phyloP scores from a whole-genome alignment of 768 basidiomycete genomes.

The Phylloporus arenicola region DNA sequence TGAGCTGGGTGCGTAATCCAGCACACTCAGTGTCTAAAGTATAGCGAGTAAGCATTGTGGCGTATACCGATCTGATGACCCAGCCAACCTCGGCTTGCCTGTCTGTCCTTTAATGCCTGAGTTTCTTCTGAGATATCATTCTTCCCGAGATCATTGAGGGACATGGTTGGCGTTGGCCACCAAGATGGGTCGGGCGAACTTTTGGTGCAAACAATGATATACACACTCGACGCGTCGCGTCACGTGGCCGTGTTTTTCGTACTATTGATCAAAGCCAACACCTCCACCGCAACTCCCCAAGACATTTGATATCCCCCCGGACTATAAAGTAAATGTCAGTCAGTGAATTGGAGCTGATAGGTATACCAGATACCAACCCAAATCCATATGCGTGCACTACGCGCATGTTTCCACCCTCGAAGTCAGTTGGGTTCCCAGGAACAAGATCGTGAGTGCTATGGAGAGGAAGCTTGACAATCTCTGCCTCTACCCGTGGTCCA shows the following conservation, averaged over 20 bases:
- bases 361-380: slow-evolving; percentile 34
- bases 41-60: slow-evolving; percentile 4
- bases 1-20: slow-evolving; percentile 29
- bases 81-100: slow-evolving; percentile 34
- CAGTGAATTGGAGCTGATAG: neutral
- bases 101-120: slow-evolving; percentile 31
- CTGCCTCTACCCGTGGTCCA: slow-evolving; percentile 52
- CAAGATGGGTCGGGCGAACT: slow-evolving; percentile 10
- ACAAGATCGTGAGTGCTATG: slow-evolving; percentile 13
- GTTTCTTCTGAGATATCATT: slow-evolving; percentile 37
- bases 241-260: slow-evolving; percentile 28
- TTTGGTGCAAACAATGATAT: slow-evolving; percentile 23
- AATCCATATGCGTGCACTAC: slow-evolving; percentile 61
- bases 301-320: slow-evolving; percentile 36
- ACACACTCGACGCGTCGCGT: slow-evolving; percentile 27
- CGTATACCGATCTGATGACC: neutral
- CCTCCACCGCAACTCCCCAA: slow-evolving; percentile 42
- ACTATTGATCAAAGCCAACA: slow-evolving; percentile 22
- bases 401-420: slow-evolving; percentile 19
- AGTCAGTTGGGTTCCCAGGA: slow-evolving; percentile 16
- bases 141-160: slow-evolving; percentile 35
- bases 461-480: slow-evolving; percentile 36
- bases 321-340: slow-evolving; percentile 19
- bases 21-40: slow-evolving; percentile 33
- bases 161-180: slow-evolving; percentile 27